Percentiles rank a stretch among this genome's conserved stretches.
These are phyloP conservation scores for Coniochaeta sp. DNA, from an alignment of 2,329 filamentous ascomycete species.

Conservation along the genomic window DNA sequence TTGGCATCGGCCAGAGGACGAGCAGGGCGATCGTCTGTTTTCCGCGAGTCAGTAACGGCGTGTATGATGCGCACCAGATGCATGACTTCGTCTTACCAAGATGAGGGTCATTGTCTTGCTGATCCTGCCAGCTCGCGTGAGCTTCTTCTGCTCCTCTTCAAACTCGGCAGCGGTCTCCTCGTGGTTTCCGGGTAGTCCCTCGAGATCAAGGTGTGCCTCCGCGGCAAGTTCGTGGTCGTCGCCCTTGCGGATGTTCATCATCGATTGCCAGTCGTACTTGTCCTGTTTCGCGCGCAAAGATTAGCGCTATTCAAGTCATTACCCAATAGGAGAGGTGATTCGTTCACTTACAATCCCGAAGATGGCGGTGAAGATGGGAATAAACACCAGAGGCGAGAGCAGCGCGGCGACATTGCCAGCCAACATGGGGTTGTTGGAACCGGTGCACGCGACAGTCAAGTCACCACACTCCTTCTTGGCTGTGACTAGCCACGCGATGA, in stretches of 20 bases:
- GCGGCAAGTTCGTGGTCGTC: conserved; percentile 69
- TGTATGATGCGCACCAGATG: neutral
- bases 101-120: conserved; percentile 22
- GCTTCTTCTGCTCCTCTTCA: conserved; percentile 29
- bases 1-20: conserved; percentile 85
- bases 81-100: conserved; percentile 16
- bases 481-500: conserved; percentile 74
- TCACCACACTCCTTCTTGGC: conserved; percentile 61
- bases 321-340: neutral
- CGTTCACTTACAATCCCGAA: conserved; percentile 35
- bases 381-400: conserved; percentile 66
- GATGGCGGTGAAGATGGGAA: conserved; percentile 66
- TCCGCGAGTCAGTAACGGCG: conserved; percentile 10
- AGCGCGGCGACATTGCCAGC: conserved; percentile 80
- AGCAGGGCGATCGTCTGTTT: conserved; percentile 57
- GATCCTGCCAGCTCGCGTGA: conserved; percentile 23
- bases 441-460: conserved; percentile 67
- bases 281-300: conserved; percentile 33
- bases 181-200: conserved; percentile 46
- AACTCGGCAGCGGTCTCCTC: conserved; percentile 27
- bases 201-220: conserved; percentile 57
- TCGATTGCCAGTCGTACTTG: conserved; percentile 80
- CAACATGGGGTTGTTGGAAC: conserved; percentile 82
- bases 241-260: conserved; percentile 69
- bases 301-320: neutral